phyloP scores from a whole-genome alignment of 805 yeast species.

The Ogataea corticis region DNA sequence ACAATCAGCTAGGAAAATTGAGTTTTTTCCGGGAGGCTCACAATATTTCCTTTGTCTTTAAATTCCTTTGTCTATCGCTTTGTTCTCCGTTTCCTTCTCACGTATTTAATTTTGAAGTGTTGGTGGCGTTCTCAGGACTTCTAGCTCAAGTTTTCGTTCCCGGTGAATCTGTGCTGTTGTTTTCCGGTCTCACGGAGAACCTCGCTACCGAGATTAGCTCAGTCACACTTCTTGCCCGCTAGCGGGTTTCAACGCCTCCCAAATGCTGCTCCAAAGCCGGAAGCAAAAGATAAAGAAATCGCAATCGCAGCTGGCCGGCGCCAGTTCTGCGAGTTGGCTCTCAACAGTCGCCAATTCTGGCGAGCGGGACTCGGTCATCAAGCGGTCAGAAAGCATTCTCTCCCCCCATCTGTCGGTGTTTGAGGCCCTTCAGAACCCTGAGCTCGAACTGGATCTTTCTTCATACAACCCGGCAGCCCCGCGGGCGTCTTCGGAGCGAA shows the following conservation, averaged over 20 bases:
- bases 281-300: conserved; percentile 8
- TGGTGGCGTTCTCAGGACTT: background rate
- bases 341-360: background rate
- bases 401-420: conserved; percentile 36
- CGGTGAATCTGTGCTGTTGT: too few species aligned
- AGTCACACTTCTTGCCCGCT: background rate
- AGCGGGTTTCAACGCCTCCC: background rate
- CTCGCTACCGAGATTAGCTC: too few species aligned
- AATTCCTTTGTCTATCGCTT: background rate
- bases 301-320: background rate
- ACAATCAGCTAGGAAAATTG: too few species aligned
- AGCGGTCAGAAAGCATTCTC: conserved; percentile 19
- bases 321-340: conserved; percentile 1
- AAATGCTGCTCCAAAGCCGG: conserved; percentile 7
- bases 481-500: conserved; percentile 1
- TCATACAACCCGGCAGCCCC: conserved; percentile 6
- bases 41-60: background rate
- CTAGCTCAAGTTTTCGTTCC: too few species aligned
- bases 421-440: conserved; percentile 36
- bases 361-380: conserved; percentile 5
- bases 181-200: too few species aligned
- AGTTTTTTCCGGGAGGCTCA: background rate
- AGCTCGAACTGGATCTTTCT: conserved; percentile 28
- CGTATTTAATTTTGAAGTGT: too few species aligned
- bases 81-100: background rate